A percentile compares a stretch with the other conserved stretches of the same genome.
These are phyloP conservation scores for Mercurialis annua DNA, from an alignment of 345 rosid genomes.

Conservation along the genomic window DNA sequence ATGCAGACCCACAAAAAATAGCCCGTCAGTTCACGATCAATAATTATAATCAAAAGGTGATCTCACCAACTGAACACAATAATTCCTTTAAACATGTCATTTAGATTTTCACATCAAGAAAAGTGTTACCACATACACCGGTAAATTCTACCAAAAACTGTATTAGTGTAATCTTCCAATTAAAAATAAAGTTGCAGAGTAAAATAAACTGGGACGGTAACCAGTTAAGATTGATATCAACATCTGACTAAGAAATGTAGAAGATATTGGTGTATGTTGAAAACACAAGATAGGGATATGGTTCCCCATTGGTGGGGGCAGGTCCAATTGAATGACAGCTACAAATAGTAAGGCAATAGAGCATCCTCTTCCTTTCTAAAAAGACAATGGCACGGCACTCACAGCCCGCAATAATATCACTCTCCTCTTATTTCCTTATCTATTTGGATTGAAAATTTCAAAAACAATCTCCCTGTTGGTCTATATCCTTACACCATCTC, in stretches of 20 bases:
- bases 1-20: constrained; percentile 1
- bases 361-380: constrained; percentile 23
- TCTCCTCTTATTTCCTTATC: constrained; percentile 28
- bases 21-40: constrained; percentile 7
- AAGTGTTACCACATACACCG: not conserved
- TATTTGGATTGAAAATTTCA: constrained; percentile 24
- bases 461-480: constrained; percentile 25
- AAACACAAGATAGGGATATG: constrained; percentile 14
- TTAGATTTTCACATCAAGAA: too few relatives aligned
- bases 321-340: constrained; percentile 28
- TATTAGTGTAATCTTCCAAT: not conserved
- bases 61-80: constrained; percentile 3
- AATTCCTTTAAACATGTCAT: too few relatives aligned
- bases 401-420: constrained; percentile 18
- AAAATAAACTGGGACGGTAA: not conserved
- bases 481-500: constrained; percentile 20
- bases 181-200: not conserved
- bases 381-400: constrained; percentile 28
- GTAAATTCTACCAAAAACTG: not conserved
- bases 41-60: not conserved
- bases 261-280: constrained; percentile 26
- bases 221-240: constrained; percentile 3
- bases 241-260: constrained; percentile 1
- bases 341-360: constrained; percentile 22
- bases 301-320: constrained; percentile 22